A percentile compares a stretch with the other conserved stretches of the same genome.
These are phyloP conservation scores for Cordyceps cateniannulata DNA, from an alignment of 2,329 filamentous ascomycete genomes.

Conservation along the genomic window DNA sequence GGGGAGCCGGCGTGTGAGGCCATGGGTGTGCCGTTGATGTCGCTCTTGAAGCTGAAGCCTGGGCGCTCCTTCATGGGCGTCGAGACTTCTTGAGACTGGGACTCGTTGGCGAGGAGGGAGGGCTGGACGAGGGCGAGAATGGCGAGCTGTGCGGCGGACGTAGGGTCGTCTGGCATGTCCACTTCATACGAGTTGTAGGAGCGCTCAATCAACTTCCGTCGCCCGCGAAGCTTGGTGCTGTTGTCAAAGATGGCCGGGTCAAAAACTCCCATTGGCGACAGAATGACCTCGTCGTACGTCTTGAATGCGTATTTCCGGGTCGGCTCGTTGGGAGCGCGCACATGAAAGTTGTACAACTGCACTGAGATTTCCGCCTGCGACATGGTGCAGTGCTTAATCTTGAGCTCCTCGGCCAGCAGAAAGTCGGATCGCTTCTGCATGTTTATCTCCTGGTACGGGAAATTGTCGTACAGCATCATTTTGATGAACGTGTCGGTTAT, in stretches of 20 bases:
- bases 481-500: constrained; percentile 93
- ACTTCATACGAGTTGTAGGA: constrained; percentile 93
- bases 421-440: constrained; percentile 86
- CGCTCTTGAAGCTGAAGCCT: constrained; percentile 60
- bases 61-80: constrained; percentile 60
- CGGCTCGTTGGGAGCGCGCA: constrained; percentile 79
- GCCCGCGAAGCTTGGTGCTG: constrained; percentile 67
- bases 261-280: constrained; percentile 94
- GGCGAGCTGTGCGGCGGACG: constrained; percentile 74
- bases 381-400: constrained; percentile 88
- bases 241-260: constrained; percentile 84
- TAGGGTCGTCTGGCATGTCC: constrained; percentile 78
- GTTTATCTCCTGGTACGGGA: constrained; percentile 94
- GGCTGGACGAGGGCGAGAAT: constrained; percentile 55
- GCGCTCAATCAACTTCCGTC: constrained; percentile 74
- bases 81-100: constrained; percentile 43
- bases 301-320: constrained; percentile 95
- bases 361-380: constrained; percentile 85
- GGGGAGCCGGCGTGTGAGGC: constrained; percentile 86
- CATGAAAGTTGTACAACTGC: constrained; percentile 81
- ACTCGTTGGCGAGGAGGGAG: constrained; percentile 36
- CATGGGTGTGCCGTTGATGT: constrained; percentile 69
- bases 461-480: constrained; percentile 96
- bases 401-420: constrained; percentile 87
- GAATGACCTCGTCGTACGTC: constrained; percentile 89